Conservation (phyloP, 495 filamentous ascomycete species). For the Aspergillus indologenus region DNA sequence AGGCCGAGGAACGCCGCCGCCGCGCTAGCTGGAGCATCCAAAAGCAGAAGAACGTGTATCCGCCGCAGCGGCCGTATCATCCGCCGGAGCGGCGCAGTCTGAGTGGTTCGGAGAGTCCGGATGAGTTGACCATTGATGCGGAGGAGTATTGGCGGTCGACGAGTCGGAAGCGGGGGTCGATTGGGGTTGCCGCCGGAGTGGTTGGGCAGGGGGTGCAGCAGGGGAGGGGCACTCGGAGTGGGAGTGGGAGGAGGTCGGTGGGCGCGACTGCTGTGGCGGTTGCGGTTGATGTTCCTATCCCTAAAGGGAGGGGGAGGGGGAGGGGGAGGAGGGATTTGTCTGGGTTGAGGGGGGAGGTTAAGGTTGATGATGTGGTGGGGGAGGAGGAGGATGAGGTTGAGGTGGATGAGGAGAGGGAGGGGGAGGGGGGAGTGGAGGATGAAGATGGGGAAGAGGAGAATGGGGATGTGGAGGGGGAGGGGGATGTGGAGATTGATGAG, state of each 20-base stretch:
- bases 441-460: neutral
- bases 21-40: slow-evolving; percentile 38
- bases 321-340: slow-evolving; percentile 7
- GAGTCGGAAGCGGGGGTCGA: neutral
- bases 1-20: slow-evolving; percentile 31
- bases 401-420: slow-evolving; percentile 7
- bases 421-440: neutral
- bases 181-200: neutral
- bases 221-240: too few relatives aligned
- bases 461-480: slow-evolving; percentile 4
- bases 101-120: slow-evolving; percentile 43
- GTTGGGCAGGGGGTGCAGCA: neutral
- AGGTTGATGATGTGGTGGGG: neutral
- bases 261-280: neutral
- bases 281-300: neutral
- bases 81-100: slow-evolving; percentile 26
- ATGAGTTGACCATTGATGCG: slow-evolving; percentile 43
- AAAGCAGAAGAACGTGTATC: slow-evolving; percentile 36
- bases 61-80: slow-evolving; percentile 35
- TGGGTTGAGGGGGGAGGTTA: too few relatives aligned
- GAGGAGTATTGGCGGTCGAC: slow-evolving; percentile 36
- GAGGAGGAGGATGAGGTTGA: slow-evolving; percentile 19
- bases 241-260: too few relatives aligned
- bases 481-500: neutral
- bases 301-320: neutral